Evolutionary conservation across 306 rosid species (phyloP).

Genomic region (Citrullus amarus): DNA sequence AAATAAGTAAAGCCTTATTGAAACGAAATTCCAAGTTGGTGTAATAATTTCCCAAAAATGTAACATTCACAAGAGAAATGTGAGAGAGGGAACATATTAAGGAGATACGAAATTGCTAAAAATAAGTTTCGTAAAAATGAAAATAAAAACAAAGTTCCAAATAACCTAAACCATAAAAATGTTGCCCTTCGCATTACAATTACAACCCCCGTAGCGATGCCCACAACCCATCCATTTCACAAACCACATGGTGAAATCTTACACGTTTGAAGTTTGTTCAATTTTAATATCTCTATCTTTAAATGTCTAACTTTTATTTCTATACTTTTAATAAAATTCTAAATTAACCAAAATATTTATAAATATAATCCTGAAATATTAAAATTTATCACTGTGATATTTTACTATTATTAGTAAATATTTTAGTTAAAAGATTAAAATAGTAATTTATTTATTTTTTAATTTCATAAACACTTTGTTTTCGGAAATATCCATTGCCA

Average conservation of each 20-base stretch:
- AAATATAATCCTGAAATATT: too few relatives aligned
- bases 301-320: too few relatives aligned
- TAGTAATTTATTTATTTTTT: background rate
- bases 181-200: background rate
- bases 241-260: background rate
- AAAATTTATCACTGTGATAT: too few relatives aligned
- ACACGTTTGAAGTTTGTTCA: background rate
- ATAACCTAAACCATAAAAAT: background rate
- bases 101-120: background rate
- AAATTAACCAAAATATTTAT: too few relatives aligned
- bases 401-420: too few relatives aligned
- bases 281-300: too few relatives aligned
- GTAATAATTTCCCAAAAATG: background rate
- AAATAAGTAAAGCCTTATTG: background rate
- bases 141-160: background rate
- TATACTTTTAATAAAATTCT: too few relatives aligned
- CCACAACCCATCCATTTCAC: background rate
- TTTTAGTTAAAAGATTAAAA: too few relatives aligned
- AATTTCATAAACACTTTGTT: background rate
- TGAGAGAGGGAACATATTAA: background rate
- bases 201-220: background rate
- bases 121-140: background rate
- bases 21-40: background rate
- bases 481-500: background rate
- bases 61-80: background rate